These are phyloP conservation scores for Podosphaera leucotricha DNA, from an alignment of 2,329 filamentous ascomycete species.

Conservation along the genomic window DNA sequence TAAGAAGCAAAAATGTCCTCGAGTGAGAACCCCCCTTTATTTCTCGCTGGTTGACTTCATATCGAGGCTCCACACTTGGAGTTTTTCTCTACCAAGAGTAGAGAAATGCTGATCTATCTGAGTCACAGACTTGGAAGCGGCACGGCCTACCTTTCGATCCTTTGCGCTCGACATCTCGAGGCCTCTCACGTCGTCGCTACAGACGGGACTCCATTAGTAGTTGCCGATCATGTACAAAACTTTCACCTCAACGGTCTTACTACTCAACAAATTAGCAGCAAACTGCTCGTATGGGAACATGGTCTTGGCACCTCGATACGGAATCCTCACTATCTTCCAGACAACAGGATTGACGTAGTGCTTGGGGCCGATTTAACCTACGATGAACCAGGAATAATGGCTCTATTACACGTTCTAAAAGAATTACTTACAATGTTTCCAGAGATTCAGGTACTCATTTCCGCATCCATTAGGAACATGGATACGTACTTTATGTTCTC, in stretches of 20 bases:
- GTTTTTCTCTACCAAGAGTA: background rate
- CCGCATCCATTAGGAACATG: constrained; percentile 46
- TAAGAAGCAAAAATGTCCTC: constrained; percentile 34
- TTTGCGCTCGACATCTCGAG: constrained; percentile 44
- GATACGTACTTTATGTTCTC: constrained; percentile 44
- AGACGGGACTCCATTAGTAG: constrained; percentile 51
- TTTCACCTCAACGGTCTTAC: constrained; percentile 44
- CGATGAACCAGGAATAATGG: constrained; percentile 37
- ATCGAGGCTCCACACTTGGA: background rate
- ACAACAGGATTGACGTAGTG: constrained; percentile 31
- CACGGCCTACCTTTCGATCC: constrained; percentile 50
- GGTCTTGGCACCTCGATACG: constrained; percentile 14
- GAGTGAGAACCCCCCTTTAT: constrained; percentile 19
- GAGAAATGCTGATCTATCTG: background rate
- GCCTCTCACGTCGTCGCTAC: constrained; percentile 39
- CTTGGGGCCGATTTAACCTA: constrained; percentile 63
- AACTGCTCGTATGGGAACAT: constrained; percentile 26
- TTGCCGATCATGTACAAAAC: constrained; percentile 42
- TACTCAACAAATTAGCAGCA: constrained; percentile 26
- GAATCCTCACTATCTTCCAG: constrained; percentile 19
- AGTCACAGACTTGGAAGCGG: constrained; percentile 36
- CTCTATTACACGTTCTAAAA: constrained; percentile 38
- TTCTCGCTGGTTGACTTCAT: background rate
- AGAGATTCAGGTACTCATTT: constrained; percentile 34
- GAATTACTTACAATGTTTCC: constrained; percentile 36